These are phyloP conservation scores for Trypanosoma lewisi DNA, from an alignment of 208 protist species.

Conservation along the genomic window DNA sequence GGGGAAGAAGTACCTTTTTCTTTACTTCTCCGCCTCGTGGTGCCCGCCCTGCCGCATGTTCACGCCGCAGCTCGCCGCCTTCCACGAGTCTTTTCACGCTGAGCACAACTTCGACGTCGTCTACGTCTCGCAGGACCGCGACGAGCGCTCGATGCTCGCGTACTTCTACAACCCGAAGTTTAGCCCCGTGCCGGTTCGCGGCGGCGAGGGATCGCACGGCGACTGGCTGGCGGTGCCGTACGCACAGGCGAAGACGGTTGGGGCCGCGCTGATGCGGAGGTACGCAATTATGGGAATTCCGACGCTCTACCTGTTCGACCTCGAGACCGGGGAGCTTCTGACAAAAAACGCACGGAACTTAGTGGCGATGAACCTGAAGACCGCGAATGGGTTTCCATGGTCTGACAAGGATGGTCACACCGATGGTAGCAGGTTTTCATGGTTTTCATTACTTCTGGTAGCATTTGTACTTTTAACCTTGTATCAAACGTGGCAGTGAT, in stretches of 20 bases:
- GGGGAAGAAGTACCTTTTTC: slow-evolving; percentile 47
- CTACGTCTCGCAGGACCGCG: slow-evolving; percentile 62
- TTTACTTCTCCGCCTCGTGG: slow-evolving; percentile 88
- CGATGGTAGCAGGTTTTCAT: slow-evolving; percentile 2
- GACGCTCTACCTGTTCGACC: slow-evolving; percentile 40
- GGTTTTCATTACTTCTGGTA: slow-evolving; percentile 17
- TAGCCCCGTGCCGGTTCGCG: slow-evolving; percentile 47
- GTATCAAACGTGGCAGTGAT: not conserved
- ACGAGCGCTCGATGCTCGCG: slow-evolving; percentile 54
- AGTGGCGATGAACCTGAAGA: slow-evolving; percentile 36
- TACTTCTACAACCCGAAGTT: slow-evolving; percentile 55
- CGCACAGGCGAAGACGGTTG: slow-evolving; percentile 25
- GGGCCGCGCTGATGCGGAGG: slow-evolving; percentile 21
- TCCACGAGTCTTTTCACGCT: slow-evolving; percentile 47
- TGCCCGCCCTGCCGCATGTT: slow-evolving; percentile 78
- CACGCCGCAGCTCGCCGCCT: slow-evolving; percentile 65
- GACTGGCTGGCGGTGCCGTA: slow-evolving; percentile 63
- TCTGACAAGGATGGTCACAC: not conserved
- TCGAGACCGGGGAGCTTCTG: slow-evolving; percentile 36
- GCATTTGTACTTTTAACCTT: too few species aligned
- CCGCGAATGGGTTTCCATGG: slow-evolving; percentile 48
- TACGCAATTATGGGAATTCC: slow-evolving; percentile 41
- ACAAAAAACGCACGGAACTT: slow-evolving; percentile 28
- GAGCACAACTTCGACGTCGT: slow-evolving; percentile 57
- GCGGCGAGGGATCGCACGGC: slow-evolving; percentile 31